Evolutionary conservation across 257 asterid species (phyloP).

Genomic region (Apocynum venetum): DNA sequence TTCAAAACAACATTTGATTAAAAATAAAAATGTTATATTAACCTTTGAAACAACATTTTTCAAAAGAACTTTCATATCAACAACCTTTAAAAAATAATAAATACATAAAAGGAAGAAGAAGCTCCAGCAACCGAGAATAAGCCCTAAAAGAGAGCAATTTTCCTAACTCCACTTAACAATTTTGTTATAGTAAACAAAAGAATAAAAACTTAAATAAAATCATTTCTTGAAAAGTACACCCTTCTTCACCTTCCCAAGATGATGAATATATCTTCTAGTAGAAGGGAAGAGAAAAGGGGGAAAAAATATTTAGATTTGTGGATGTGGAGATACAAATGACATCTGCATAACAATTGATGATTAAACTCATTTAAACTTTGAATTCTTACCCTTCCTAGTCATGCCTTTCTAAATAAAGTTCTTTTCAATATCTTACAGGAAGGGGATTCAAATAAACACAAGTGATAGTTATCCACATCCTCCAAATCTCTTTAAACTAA

Average conservation of each 20-base stretch:
- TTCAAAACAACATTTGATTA: too few relatives aligned
- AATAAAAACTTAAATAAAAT: not conserved
- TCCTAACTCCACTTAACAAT: not conserved
- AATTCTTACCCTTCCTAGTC: not conserved
- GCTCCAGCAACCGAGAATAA: too few relatives aligned
- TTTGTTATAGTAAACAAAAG: not conserved
- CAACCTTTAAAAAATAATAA: too few relatives aligned
- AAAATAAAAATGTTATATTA: too few relatives aligned
- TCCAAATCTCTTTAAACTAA: conserved; percentile 2
- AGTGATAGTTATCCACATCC: conserved; percentile 1
- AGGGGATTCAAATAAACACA: not conserved
- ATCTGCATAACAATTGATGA: not conserved
- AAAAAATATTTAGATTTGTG: not conserved
- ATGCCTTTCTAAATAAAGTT: not conserved
- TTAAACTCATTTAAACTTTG: not conserved
- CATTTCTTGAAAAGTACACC: not conserved
- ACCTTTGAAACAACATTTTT: too few relatives aligned
- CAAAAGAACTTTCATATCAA: too few relatives aligned
- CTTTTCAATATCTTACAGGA: not conserved
- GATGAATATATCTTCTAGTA: not conserved
- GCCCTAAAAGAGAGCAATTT: not conserved
- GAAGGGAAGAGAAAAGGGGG: not conserved
- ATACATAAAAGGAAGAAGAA: too few relatives aligned
- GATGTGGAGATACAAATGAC: not conserved
- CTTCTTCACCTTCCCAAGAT: not conserved